These are phyloP conservation scores for Lachnellula occidentalis DNA, from an alignment of 2,329 filamentous ascomycete species.

Conservation along the genomic window DNA sequence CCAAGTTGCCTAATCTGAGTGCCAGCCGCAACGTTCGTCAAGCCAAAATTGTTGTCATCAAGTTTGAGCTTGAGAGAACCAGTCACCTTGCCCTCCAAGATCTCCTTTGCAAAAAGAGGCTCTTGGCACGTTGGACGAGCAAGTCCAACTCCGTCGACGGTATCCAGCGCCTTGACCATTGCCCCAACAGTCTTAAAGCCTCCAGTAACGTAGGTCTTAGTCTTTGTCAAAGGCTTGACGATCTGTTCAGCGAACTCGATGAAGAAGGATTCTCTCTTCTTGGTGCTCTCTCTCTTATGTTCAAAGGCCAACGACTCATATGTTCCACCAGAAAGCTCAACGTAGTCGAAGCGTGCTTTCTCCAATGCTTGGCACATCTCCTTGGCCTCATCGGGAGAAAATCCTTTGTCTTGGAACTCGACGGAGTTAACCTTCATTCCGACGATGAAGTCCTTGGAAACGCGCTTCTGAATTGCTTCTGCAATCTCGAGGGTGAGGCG, in stretches of 20 bases:
- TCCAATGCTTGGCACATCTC: conserved; percentile 47
- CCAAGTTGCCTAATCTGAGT: conserved; percentile 39
- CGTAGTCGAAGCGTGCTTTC: conserved; percentile 52
- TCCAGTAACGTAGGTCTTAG: conserved; percentile 52
- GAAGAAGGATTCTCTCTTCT: conserved; percentile 61
- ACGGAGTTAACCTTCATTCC: conserved; percentile 54
- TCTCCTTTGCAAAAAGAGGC: conserved; percentile 35
- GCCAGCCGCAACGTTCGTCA: conserved; percentile 20
- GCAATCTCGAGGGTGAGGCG: conserved; percentile 51
- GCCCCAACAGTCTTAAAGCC: conserved; percentile 52
- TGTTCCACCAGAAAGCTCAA: conserved; percentile 62
- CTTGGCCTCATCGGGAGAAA: conserved; percentile 53
- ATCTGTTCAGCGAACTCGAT: conserved; percentile 56
- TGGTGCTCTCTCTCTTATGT: conserved; percentile 34
- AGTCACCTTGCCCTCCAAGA: conserved; percentile 39
- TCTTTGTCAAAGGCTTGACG: conserved; percentile 39
- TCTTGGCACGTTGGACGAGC: conserved; percentile 42
- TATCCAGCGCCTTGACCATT: conserved; percentile 44
- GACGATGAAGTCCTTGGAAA: conserved; percentile 39
- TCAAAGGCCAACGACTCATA: conserved; percentile 45
- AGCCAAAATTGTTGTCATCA: conserved; percentile 47
- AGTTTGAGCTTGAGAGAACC: conserved; percentile 43
- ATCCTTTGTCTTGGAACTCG: conserved; percentile 50
- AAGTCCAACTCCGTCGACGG: conserved; percentile 45
- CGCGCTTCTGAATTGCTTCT: conserved; percentile 47